Evolutionary conservation across 2,329 filamentous ascomycete species (phyloP), one percentile per base, ranked within the genome.

Genomic region (Lithohypha guttulata): DNA sequence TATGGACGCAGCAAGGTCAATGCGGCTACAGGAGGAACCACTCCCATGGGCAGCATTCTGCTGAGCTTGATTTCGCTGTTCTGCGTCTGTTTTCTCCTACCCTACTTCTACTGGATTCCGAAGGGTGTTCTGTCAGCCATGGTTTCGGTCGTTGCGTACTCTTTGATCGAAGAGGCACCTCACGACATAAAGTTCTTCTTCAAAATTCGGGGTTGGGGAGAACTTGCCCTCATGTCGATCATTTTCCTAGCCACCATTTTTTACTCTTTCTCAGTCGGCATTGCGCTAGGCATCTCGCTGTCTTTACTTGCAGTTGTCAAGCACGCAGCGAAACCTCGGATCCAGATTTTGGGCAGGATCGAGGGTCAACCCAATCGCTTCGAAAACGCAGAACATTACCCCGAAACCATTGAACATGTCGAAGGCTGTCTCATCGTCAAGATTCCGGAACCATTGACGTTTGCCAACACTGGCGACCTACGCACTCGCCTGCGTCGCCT

Each of bases 1-100:
- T 98, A 98, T 56, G 91, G 87, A 7, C 73, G 91, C 56, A 95
- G 86, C 62, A 96, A 96, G 60, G 82, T 98, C 50, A 96, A 95
- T 63, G 80, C 80, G 48, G 82, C 82, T 34, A 96, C 91, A 1
- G 91, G 91, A 23, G 89, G 85, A 20, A 84, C 80, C 58, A 95
- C 84, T 2, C 89, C 89, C 0, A 93, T 96, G 82, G 91, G 83
- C 61, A 93, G 84, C 47, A 75, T 98, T 25, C 76, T 96, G 34
- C 63, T 98, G 40, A 86, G 82, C 45, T 48, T 87, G 28, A 82
- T 96, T 52, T 84, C 89, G 0, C 65, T 95, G 15, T 61, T 93
- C 33, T 84, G 80, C 54, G 80, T 93, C 32, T 56, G 85, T 27
- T 91, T 85, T 54, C 65, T 96, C 31, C 65, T 96, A 19, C 87